These are phyloP conservation scores for Microbotryum saponariae DNA, from an alignment of 1,284 basidiomycete species.

Conservation along the genomic window DNA sequence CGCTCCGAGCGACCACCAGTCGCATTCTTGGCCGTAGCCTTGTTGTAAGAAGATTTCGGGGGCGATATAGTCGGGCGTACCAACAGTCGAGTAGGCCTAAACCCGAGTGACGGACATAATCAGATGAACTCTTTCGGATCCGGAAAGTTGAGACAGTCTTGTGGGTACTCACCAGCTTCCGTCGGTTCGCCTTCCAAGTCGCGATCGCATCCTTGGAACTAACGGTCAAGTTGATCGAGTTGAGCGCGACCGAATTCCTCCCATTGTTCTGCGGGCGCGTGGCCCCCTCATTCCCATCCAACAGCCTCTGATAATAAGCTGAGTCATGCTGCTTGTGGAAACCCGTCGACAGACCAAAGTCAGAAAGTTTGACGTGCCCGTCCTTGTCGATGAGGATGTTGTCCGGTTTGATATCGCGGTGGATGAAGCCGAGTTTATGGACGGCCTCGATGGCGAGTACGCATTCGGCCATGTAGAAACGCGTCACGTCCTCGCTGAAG, in stretches of 20 bases:
- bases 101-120: constrained; percentile 1
- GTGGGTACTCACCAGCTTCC: constrained; percentile 66
- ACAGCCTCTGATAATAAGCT: constrained; percentile 85
- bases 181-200: constrained; percentile 97
- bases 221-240: constrained; percentile 90
- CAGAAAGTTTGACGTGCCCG: constrained; percentile 90
- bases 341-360: constrained; percentile 89
- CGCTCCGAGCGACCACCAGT: constrained; percentile 51
- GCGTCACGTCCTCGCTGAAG: constrained; percentile 95
- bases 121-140: neutral
- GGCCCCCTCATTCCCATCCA: constrained; percentile 51
- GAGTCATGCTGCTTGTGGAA: constrained; percentile 93
- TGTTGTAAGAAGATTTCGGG: constrained; percentile 97
- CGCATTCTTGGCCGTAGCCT: constrained; percentile 84
- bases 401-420: constrained; percentile 94
- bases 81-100: constrained; percentile 94
- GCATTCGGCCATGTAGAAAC: constrained; percentile 99
- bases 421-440: constrained; percentile 97
- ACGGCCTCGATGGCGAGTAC: constrained; percentile 97
- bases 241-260: constrained; percentile 89
- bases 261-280: constrained; percentile 18
- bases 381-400: constrained; percentile 94
- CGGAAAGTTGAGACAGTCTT: neutral
- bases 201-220: constrained; percentile 86
- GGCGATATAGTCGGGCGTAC: constrained; percentile 98